Evolutionary conservation across 129 eudicot genomes (phyloP).

Genomic region (Pulicaria dysenterica): DNA sequence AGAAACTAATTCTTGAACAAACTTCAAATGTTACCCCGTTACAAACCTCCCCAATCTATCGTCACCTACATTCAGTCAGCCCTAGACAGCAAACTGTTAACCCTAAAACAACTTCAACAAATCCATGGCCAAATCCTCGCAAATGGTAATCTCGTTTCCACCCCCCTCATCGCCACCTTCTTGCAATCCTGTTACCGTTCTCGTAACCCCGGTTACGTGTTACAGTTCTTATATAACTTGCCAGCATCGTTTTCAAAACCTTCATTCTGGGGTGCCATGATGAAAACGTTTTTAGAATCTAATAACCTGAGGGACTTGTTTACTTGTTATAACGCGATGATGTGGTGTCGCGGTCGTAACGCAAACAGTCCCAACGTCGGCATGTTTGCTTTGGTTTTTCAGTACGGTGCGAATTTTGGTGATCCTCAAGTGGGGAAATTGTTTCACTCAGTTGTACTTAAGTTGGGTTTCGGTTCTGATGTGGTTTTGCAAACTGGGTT

Average conservation of each 20-base stretch:
- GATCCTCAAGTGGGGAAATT: slow-evolving; percentile 31
- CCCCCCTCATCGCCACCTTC: slow-evolving; percentile 39
- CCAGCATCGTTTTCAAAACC: slow-evolving; percentile 43
- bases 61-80: slow-evolving; percentile 27
- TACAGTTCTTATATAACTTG: slow-evolving; percentile 31
- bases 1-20: neutral
- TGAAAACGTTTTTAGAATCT: slow-evolving; percentile 36
- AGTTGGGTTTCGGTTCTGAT: slow-evolving; percentile 40
- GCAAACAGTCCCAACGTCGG: slow-evolving; percentile 11
- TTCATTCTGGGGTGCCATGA: slow-evolving; percentile 39
- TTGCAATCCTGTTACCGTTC: slow-evolving; percentile 35
- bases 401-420: slow-evolving; percentile 32
- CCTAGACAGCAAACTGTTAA: slow-evolving; percentile 27
- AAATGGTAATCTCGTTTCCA: slow-evolving; percentile 30
- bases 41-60: slow-evolving; percentile 28
- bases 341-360: slow-evolving; percentile 21
- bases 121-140: slow-evolving; percentile 45
- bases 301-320: slow-evolving; percentile 16
- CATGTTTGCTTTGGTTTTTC: slow-evolving; percentile 33
- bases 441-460: slow-evolving; percentile 42
- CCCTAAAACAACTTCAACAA: slow-evolving; percentile 42
- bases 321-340: slow-evolving; percentile 39
- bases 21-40: slow-evolving; percentile 29
- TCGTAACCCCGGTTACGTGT: slow-evolving; percentile 30
- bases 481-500: slow-evolving; percentile 58